Evolutionary conservation across 352 stramenopile genomes (phyloP), one percentile per base, ranked within the genome.

Genomic region (Globisporangium polare): DNA sequence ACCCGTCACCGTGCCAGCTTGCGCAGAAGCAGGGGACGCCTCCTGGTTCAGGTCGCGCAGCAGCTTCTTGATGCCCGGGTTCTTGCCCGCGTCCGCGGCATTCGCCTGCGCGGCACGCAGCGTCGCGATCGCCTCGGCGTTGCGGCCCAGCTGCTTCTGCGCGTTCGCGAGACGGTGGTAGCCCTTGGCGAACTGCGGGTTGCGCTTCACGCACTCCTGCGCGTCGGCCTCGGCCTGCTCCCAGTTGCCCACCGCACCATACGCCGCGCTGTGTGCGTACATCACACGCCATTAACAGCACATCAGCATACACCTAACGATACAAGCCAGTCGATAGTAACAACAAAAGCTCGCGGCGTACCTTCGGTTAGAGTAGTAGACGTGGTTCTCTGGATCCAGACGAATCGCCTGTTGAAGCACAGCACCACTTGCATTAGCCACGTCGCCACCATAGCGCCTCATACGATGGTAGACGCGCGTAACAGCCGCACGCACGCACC

Each of bases 311-410:
- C 17, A 46, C 3, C 22, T 24, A n/a, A n/a, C 8, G 17, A 24
- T 10, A 49, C n/a, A 10, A 49, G n/a, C 29, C 29, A 35, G 29
- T 35, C 29, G 29, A 43, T 50, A 45, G 27, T 9, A 18, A 45
- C 13, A 39, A 57, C 3, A 18, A 47, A 51, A 10, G 9, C 24
- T 20, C 31, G 18, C 1, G 17, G 51, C 55, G 27, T 24, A 89
- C 79, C 79, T 89, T 59, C 80, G 72, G 68, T 94, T 94, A 29
- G 85, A 94, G 72, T 94, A 94, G 70, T 92, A 94, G 49, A 94
- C 81, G 71, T 86, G 77, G 67, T 86, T 94, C 35, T 79, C 73
- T 10, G 85, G 74, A 54, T 88, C 73, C 39, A 94, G 67, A 37
- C 72, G 75, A 41, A 94, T 94, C n/a, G 85, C 82, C 83, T 93